Evolutionary conservation across 1,284 basidiomycete species (phyloP).

Genomic region (Pseudozyma tsukubaensis): DNA sequence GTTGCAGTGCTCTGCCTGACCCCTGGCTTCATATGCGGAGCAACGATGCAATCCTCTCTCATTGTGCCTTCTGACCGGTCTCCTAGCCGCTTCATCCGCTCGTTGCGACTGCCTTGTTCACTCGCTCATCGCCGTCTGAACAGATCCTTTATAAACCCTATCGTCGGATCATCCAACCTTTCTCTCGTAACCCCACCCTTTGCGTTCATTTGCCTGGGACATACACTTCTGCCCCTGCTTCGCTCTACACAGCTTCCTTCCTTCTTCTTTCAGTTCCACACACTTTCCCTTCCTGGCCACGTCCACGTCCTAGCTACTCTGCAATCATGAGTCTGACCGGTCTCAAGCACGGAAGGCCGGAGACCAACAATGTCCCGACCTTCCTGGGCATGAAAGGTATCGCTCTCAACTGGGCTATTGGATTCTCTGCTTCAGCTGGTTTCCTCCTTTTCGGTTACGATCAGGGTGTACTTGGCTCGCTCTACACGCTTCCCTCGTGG

Average conservation of each 20-base stretch:
- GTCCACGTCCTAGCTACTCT: not conserved
- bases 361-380: slow-evolving; percentile 51
- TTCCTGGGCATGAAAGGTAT: slow-evolving; percentile 56
- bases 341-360: slow-evolving; percentile 35
- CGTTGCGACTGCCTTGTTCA: not conserved
- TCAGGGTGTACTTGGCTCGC: slow-evolving; percentile 66
- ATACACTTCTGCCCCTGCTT: not conserved
- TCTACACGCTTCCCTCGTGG: slow-evolving; percentile 63
- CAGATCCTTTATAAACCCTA: not conserved
- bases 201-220: not conserved
- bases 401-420: slow-evolving; percentile 59
- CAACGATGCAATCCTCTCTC: not conserved
- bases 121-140: not conserved
- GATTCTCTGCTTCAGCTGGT: slow-evolving; percentile 63
- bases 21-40: slow-evolving; percentile 10
- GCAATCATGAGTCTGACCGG: slow-evolving; percentile 40
- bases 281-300: not conserved
- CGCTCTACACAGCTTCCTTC: not conserved
- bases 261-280: not conserved
- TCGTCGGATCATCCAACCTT: not conserved
- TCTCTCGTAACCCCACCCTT: not conserved
- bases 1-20: not conserved
- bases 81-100: slow-evolving; percentile 4
- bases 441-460: slow-evolving; percentile 67
- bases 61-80: not conserved